Evolutionary conservation across 2,329 filamentous ascomycete species (phyloP).

Genomic region (Fusarium sp.): DNA sequence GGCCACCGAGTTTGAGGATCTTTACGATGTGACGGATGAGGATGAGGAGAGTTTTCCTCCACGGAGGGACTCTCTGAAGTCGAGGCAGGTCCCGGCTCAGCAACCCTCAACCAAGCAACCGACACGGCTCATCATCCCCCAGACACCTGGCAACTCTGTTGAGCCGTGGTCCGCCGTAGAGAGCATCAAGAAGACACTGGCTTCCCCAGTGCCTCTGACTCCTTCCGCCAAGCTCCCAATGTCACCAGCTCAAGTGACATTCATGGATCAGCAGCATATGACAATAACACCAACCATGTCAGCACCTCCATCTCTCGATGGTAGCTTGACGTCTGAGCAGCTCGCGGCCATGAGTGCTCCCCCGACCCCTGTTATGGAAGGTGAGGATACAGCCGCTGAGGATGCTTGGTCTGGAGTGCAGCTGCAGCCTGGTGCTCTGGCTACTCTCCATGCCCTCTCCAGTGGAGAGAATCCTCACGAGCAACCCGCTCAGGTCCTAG

Average conservation of each 20-base stretch:
- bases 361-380: slow-evolving; percentile 80
- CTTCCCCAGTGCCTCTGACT: slow-evolving; percentile 71
- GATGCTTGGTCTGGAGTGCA: slow-evolving; percentile 78
- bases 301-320: slow-evolving; percentile 88
- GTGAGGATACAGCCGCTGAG: slow-evolving; percentile 64
- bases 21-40: slow-evolving; percentile 88
- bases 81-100: slow-evolving; percentile 50
- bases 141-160: slow-evolving; percentile 47
- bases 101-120: slow-evolving; percentile 46
- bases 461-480: slow-evolving; percentile 71
- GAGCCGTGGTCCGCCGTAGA: slow-evolving; percentile 59
- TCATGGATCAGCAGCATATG: slow-evolving; percentile 73
- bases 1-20: slow-evolving; percentile 82
- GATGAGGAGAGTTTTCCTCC: slow-evolving; percentile 73
- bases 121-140: slow-evolving; percentile 65
- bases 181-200: slow-evolving; percentile 59
- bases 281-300: slow-evolving; percentile 79
- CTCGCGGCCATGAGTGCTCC: slow-evolving; percentile 86
- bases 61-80: slow-evolving; percentile 53
- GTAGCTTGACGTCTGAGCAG: slow-evolving; percentile 89
- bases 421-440: slow-evolving; percentile 83
- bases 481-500: slow-evolving; percentile 56
- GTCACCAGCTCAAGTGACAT: slow-evolving; percentile 79
- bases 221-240: slow-evolving; percentile 78
- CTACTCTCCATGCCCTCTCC: slow-evolving; percentile 81